Evolutionary conservation across 2,329 filamentous ascomycete genomes (phyloP).

Genomic region (Endoconidiophora laricicola): DNA sequence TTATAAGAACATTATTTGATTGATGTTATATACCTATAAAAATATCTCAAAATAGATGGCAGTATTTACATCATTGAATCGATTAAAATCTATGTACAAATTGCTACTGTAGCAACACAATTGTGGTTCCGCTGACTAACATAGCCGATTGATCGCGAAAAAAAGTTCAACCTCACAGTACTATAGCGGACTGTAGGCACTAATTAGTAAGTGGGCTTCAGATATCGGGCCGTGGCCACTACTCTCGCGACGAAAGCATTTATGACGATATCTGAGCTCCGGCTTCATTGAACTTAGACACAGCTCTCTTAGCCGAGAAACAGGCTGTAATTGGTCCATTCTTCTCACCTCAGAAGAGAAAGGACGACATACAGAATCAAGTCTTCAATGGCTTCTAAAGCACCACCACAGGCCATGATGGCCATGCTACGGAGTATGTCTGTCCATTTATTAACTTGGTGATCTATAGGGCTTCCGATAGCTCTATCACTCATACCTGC

Average conservation of each 20-base stretch:
- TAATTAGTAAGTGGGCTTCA: no score
- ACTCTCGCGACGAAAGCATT: not conserved
- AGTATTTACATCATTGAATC: no score
- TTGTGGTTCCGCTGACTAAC: conserved; percentile 11
- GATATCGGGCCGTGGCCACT: not conserved
- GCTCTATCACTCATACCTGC: not conserved
- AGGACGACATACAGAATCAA: no score
- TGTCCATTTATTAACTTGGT: not conserved
- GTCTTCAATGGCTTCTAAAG: conserved; percentile 1
- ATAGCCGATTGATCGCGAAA: conserved; percentile 9
- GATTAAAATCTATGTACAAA: no score
- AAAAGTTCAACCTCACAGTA: conserved; percentile 12
- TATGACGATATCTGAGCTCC: not conserved
- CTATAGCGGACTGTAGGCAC: conserved; percentile 4
- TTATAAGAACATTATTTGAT: no score
- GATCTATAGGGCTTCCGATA: not conserved
- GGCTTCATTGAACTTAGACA: not conserved
- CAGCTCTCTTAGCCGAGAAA: no score
- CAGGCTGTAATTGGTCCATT: no score
- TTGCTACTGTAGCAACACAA: conserved; percentile 1
- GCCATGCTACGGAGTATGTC: conserved; percentile 9
- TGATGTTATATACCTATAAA: no score
- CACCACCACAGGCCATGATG: conserved; percentile 4
- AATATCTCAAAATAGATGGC: no score
- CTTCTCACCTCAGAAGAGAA: no score